These are phyloP conservation scores for Rhodotorula sp. DNA, from an alignment of 1,284 basidiomycete genomes.

Conservation along the genomic window DNA sequence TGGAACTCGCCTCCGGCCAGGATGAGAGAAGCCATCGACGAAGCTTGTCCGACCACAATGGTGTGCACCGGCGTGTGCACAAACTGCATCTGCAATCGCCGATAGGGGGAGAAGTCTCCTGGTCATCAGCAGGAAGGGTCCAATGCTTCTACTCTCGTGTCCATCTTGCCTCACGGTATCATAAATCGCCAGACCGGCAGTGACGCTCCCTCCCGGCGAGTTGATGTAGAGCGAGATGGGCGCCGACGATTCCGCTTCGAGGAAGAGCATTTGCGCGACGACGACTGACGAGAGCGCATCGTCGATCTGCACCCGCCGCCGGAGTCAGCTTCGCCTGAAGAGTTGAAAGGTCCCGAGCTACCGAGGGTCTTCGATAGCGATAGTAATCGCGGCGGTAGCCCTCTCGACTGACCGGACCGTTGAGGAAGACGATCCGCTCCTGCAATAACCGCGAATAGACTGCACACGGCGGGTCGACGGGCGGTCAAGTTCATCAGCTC, in stretches of 20 bases:
- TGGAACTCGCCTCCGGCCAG: slow-evolving; percentile 65
- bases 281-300: slow-evolving; percentile 78
- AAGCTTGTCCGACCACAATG: slow-evolving; percentile 87
- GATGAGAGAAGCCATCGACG: slow-evolving; percentile 87
- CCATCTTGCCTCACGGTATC: slow-evolving; percentile 65
- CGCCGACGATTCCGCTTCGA: slow-evolving; percentile 89
- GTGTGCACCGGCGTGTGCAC: slow-evolving; percentile 90
- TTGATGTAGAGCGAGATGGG: slow-evolving; percentile 94
- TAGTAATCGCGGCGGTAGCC: too few relatives aligned
- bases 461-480: neutral
- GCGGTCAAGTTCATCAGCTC: neutral
- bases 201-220: slow-evolving; percentile 89
- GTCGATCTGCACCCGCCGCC: slow-evolving; percentile 60
- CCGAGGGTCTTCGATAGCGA: too few relatives aligned
- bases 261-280: slow-evolving; percentile 84
- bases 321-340: neutral
- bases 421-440: slow-evolving; percentile 89
- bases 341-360: neutral
- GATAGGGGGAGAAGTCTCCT: slow-evolving; percentile 45
- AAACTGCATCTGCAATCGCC: slow-evolving; percentile 60
- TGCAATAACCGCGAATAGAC: slow-evolving; percentile 82
- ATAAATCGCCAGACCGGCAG: slow-evolving; percentile 89
- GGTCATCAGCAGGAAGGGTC: slow-evolving; percentile 61
- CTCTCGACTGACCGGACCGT: slow-evolving; percentile 68
- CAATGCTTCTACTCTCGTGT: neutral